Conservation (phyloP, 1,284 basidiomycete genomes). For the Malassezia obtusa region DNA sequence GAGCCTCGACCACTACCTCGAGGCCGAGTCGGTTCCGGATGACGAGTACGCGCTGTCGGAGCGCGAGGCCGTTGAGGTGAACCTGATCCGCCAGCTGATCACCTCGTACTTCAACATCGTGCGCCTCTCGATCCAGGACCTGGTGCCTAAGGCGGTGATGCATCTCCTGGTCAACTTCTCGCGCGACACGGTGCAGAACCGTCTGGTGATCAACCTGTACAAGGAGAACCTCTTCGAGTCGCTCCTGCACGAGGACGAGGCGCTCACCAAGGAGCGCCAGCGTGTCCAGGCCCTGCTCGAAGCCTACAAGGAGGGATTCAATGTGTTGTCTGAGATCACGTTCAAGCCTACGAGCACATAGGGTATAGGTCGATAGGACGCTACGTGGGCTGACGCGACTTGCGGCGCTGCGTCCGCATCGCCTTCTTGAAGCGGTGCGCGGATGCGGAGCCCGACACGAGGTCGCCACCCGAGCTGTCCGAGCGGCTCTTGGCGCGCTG, state of each 20-base stretch:
- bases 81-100: slow-evolving; percentile 85
- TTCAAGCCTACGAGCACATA: slow-evolving; percentile 12
- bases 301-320: slow-evolving; percentile 92
- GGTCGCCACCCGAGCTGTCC: not conserved
- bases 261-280: slow-evolving; percentile 79
- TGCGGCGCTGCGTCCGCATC: slow-evolving; percentile 10
- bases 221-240: slow-evolving; percentile 70
- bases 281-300: slow-evolving; percentile 88
- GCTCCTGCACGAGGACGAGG: slow-evolving; percentile 89
- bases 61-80: slow-evolving; percentile 91
- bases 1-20: slow-evolving; percentile 77
- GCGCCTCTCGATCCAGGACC: slow-evolving; percentile 88
- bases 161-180: slow-evolving; percentile 83
- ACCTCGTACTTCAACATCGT: slow-evolving; percentile 92
- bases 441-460: slow-evolving; percentile 1
- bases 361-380: not conserved
- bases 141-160: slow-evolving; percentile 67
- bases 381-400: not conserved
- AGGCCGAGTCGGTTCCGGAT: slow-evolving; percentile 43
- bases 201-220: slow-evolving; percentile 82
- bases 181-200: slow-evolving; percentile 90
- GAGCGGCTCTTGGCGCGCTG: not conserved
- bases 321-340: slow-evolving; percentile 19
- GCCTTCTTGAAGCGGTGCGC: slow-evolving; percentile 12
- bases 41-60: slow-evolving; percentile 55